Conservation (phyloP, 1,139 yeast species). For the Taiozyma sp. region DNA sequence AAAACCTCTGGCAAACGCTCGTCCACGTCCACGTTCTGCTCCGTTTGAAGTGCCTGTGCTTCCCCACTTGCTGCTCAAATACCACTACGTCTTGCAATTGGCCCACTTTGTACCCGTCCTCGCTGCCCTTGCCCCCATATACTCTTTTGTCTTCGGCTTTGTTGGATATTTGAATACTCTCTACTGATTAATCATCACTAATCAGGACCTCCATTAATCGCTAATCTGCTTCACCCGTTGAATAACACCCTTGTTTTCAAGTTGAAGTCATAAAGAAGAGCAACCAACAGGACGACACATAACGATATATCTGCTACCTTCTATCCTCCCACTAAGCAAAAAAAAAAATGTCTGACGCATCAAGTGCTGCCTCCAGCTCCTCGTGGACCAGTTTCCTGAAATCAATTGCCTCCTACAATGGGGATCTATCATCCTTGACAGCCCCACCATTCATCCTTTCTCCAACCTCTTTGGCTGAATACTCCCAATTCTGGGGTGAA, state of each 20-base stretch:
- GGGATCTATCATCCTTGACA: slow-evolving; percentile 88
- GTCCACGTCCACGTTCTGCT: too few relatives aligned
- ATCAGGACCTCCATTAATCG: not conserved
- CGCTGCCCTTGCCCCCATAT: not conserved
- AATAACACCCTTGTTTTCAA: not conserved
- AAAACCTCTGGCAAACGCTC: too few relatives aligned
- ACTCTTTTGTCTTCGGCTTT: not conserved
- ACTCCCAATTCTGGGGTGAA: slow-evolving; percentile 91
- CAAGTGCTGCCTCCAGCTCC: slow-evolving; percentile 21
- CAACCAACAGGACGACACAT: not conserved
- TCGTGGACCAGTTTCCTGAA: slow-evolving; percentile 87
- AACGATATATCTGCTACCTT: not conserved
- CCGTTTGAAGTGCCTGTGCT: too few relatives aligned
- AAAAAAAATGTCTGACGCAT: slow-evolving; percentile 10
- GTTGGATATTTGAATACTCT: not conserved
- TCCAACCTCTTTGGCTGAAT: slow-evolving; percentile 84
- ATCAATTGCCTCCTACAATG: slow-evolving; percentile 90
- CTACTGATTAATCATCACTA: not conserved
- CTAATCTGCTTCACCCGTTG: not conserved
- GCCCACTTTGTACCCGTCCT: not conserved
- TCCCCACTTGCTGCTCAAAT: too few relatives aligned
- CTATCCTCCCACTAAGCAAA: slow-evolving; percentile 2
- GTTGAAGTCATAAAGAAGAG: slow-evolving; percentile 4
- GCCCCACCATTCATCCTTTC: slow-evolving; percentile 98
- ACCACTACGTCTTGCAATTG: not conserved